Evolutionary conservation across 2,329 filamentous ascomycete species (phyloP).

Genomic region (Microthyrium microscopicum): DNA sequence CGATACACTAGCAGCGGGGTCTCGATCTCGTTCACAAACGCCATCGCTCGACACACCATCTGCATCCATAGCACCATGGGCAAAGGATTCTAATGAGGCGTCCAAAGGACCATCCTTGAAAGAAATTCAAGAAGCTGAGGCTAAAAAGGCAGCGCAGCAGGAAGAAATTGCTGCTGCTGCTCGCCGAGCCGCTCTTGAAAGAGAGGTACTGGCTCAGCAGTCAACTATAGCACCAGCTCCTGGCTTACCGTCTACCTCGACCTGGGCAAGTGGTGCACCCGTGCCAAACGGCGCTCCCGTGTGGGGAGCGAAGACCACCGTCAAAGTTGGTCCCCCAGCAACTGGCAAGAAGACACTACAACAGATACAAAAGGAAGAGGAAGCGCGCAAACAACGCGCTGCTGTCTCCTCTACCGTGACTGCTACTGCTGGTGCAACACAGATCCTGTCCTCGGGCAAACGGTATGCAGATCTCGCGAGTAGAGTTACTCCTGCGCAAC

Average conservation of each 20-base stretch:
- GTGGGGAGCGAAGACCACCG: constrained; percentile 18
- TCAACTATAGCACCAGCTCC: constrained; percentile 45
- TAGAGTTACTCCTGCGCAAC: constrained; percentile 44
- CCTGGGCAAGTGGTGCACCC: constrained; percentile 55
- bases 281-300: constrained; percentile 3
- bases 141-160: constrained; percentile 75
- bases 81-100: constrained; percentile 57
- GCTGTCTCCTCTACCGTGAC: constrained; percentile 28
- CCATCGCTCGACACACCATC: constrained; percentile 47
- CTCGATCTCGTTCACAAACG: constrained; percentile 61
- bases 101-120: constrained; percentile 82
- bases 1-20: constrained; percentile 48
- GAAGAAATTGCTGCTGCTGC: constrained; percentile 67
- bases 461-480: constrained; percentile 88
- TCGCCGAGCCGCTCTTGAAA: constrained; percentile 63
- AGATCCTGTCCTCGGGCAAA: constrained; percentile 43
- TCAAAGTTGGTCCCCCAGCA: constrained; percentile 51
- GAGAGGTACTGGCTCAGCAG: constrained; percentile 43
- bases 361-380: constrained; percentile 94
- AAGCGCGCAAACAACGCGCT: constrained; percentile 67
- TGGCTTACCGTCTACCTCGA: constrained; percentile 73
- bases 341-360: constrained; percentile 61
- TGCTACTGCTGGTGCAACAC: constrained; percentile 27
- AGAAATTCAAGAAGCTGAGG: constrained; percentile 93
- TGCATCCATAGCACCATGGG: constrained; percentile 82